Conservation (phyloP, 495 filamentous ascomycete species). For the Penicillium silybi region DNA sequence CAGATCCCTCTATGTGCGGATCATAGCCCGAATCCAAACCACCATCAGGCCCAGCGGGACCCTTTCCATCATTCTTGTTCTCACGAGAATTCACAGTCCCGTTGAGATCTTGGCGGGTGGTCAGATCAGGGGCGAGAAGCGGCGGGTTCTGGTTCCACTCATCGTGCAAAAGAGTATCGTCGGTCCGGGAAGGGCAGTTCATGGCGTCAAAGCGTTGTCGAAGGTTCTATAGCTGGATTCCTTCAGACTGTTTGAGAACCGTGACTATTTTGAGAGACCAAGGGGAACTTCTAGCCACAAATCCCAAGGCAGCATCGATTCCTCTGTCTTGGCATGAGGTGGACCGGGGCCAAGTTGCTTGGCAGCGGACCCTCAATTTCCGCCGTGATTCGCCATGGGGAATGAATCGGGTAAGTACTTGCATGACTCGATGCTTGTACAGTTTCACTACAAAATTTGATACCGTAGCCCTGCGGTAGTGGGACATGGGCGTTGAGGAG, state of each 20-base stretch:
- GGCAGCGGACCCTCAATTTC: neutral
- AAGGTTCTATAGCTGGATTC: no score
- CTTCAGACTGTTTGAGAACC: no score
- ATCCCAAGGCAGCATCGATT: constrained; percentile 1
- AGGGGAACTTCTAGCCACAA: neutral
- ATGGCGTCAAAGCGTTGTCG: constrained; percentile 28
- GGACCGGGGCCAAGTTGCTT: neutral
- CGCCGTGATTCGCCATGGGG: neutral
- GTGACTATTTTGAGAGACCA: neutral
- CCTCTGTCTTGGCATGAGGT: neutral
- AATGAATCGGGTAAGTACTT: neutral
- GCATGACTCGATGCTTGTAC: neutral
- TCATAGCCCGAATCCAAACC: constrained; percentile 10
- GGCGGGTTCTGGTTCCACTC: constrained; percentile 54
- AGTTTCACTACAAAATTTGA: no score
- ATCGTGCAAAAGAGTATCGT: constrained; percentile 44
- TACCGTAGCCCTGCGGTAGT: neutral
- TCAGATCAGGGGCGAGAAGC: constrained; percentile 47
- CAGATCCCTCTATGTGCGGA: constrained; percentile 1
- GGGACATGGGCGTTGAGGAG: neutral
- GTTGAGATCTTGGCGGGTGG: constrained; percentile 56
- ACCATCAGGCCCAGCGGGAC: neutral
- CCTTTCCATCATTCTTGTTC: constrained; percentile 8
- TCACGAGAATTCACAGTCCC: constrained; percentile 33
- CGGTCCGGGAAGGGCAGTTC: constrained; percentile 56